Base-by-base conservation (phyloP, 805 yeast species). In the Blastobotrys peoriensis region DNA sequence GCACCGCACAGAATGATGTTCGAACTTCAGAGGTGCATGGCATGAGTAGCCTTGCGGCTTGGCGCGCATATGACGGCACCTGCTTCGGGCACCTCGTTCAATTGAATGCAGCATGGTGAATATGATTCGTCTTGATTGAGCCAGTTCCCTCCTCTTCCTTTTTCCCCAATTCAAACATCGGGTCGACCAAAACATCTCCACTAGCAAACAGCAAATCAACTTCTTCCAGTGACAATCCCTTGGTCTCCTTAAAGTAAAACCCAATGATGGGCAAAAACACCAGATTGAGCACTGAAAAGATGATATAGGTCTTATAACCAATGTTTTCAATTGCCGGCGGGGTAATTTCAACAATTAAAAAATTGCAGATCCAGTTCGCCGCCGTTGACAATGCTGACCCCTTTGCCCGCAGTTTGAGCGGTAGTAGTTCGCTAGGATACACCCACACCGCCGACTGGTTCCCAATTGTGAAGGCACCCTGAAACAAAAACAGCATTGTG, bases 241-340 rank as follows among this genome's bases (percentile, higher is more conserved):
- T 76, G 28, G 87, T 81, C 66, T 83, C 88, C 30, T 87, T 87
- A 61, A 78, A 82, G 61, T 73, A 75, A 65, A 80, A 72, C 70
- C 67, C 78, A 48, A 76, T 75, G 46, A 79, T 65, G 23, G 85
- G 83, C 42, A 76, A 60, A 67, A 77, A 80, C 34, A 44, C 52
- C 56, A 74, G 70, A 65, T 81, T 81, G 49, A 81, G 70, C 33
- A 66, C 63, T 6, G 83, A 83, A 39, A 44, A 57, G 2, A 71
- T 71, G 46, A 71, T 66, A 50, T 70, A 71, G 61, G 70, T 71
- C 51, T 65, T 69, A 70, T 71, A 70, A 23, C 58, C 59, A 41
- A 71, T 64, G 28, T 64, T 63, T 28, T 58, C 69, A 63, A 69
- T 59, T 36, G 70, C 75, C 53, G 65, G 52, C 6, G 68, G 66